phyloP scores from a whole-genome alignment of 768 basidiomycete genomes.

The Chalciporus chontae region DNA sequence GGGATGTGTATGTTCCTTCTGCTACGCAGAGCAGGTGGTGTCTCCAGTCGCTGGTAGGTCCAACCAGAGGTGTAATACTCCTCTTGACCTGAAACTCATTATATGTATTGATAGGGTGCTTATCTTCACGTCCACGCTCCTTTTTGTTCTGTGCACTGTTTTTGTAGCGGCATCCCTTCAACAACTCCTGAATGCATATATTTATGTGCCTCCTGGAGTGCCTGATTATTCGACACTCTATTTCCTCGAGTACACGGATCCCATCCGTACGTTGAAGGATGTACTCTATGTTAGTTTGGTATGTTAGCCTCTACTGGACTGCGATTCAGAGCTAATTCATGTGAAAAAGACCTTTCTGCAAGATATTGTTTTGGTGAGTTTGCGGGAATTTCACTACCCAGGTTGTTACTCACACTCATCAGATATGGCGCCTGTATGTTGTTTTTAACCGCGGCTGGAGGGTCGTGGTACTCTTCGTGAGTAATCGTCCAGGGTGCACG shows the following conservation, averaged over 20 bases:
- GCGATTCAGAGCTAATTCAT: neutral
- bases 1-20: slow-evolving; percentile 14
- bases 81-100: neutral
- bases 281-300: slow-evolving; percentile 15
- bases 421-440: slow-evolving; percentile 24
- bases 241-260: slow-evolving; percentile 7
- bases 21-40: neutral
- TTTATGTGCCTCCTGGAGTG: slow-evolving; percentile 8
- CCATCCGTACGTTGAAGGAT: slow-evolving; percentile 15
- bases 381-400: neutral
- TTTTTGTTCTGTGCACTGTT: slow-evolving; percentile 9
- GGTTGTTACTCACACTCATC: neutral
- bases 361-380: slow-evolving; percentile 15
- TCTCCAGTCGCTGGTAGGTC: slow-evolving; percentile 4
- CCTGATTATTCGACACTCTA: slow-evolving; percentile 10
- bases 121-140: slow-evolving; percentile 10
- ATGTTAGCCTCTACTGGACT: neutral
- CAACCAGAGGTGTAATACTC: neutral
- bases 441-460: slow-evolving; percentile 22
- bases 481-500: neutral
- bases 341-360: slow-evolving; percentile 12
- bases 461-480: slow-evolving; percentile 16
- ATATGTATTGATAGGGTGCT: slow-evolving; percentile 7
- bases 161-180: slow-evolving; percentile 14
- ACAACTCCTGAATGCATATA: slow-evolving; percentile 16